Percentiles rank a stretch among this genome's conserved stretches.
Evolutionary conservation across 2,329 filamentous ascomycete species (phyloP).

Genomic region (Phyllosticta capitalensis): DNA sequence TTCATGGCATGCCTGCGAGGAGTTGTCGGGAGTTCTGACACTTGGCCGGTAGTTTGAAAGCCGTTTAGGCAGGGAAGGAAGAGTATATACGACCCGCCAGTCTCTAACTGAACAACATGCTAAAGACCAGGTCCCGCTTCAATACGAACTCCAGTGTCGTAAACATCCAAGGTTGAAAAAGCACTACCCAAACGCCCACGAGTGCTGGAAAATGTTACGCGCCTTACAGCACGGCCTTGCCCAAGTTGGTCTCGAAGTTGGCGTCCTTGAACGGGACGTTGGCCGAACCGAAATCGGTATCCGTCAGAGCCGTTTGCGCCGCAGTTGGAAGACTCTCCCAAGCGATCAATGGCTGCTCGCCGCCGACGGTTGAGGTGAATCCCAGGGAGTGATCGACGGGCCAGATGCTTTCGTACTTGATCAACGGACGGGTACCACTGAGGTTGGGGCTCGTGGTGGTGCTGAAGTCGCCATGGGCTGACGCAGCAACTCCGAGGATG

Average conservation of each 20-base stretch:
- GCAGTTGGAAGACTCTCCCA: constrained; percentile 40
- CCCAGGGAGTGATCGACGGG: constrained; percentile 40
- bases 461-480: constrained; percentile 42
- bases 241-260: constrained; percentile 40
- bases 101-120: background rate
- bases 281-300: constrained; percentile 37
- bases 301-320: constrained; percentile 34
- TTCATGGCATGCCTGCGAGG: background rate
- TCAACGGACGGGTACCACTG: constrained; percentile 35
- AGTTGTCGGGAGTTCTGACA: background rate
- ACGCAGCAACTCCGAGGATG: constrained; percentile 42
- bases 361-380: constrained; percentile 32
- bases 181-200: background rate
- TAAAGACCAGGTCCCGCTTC: too few relatives aligned
- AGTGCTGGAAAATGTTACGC: background rate
- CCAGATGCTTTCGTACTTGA: constrained; percentile 41
- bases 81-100: background rate
- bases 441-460: constrained; percentile 35
- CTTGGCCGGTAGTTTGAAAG: background rate
- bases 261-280: constrained; percentile 41
- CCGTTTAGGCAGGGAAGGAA: background rate
- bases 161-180: too few relatives aligned
- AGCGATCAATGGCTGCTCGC: constrained; percentile 38
- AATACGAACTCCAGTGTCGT: too few relatives aligned
- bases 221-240: constrained; percentile 17